Evolutionary conservation across 805 yeast genomes (phyloP).

Genomic region (Candida nitratophila): DNA sequence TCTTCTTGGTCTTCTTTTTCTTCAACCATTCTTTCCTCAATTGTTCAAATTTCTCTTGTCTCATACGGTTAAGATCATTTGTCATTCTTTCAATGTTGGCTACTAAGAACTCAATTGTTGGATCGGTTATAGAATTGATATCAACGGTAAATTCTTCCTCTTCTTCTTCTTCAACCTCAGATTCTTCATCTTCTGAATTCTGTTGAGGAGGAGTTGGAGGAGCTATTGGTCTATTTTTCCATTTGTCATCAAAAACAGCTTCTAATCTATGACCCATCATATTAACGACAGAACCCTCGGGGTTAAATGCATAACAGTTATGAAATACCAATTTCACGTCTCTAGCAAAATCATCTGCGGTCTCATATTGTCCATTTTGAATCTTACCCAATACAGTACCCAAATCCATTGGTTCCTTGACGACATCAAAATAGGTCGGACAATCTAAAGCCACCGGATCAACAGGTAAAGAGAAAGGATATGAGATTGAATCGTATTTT

Average conservation of each 20-base stretch:
- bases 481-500: conserved; percentile 77
- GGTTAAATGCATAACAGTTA: conserved; percentile 89
- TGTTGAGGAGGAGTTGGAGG: conserved; percentile 47
- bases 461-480: conserved; percentile 89
- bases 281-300: conserved; percentile 95
- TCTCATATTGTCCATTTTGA: conserved; percentile 80
- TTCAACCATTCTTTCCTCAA: conserved; percentile 56
- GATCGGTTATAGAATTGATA: conserved; percentile 66
- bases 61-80: conserved; percentile 73
- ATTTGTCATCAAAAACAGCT: conserved; percentile 74
- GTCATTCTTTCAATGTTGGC: conserved; percentile 83
- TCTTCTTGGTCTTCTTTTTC: conserved; percentile 35
- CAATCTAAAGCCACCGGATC: conserved; percentile 92
- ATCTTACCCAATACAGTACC: conserved; percentile 76
- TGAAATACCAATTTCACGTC: conserved; percentile 80
- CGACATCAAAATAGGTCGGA: conserved; percentile 81
- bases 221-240: conserved; percentile 80
- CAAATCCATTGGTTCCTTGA: conserved; percentile 93
- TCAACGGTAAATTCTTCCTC: conserved; percentile 48
- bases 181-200: conserved; percentile 34
- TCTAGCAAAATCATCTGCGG: conserved; percentile 77
- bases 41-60: conserved; percentile 66
- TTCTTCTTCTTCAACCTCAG: conserved; percentile 30
- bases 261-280: conserved; percentile 92
- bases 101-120: conserved; percentile 85